A percentile compares a stretch with the other conserved stretches of the same genome.
Evolutionary conservation across 768 basidiomycete genomes (phyloP).

Genomic region (Rhodotorula graminis): DNA sequence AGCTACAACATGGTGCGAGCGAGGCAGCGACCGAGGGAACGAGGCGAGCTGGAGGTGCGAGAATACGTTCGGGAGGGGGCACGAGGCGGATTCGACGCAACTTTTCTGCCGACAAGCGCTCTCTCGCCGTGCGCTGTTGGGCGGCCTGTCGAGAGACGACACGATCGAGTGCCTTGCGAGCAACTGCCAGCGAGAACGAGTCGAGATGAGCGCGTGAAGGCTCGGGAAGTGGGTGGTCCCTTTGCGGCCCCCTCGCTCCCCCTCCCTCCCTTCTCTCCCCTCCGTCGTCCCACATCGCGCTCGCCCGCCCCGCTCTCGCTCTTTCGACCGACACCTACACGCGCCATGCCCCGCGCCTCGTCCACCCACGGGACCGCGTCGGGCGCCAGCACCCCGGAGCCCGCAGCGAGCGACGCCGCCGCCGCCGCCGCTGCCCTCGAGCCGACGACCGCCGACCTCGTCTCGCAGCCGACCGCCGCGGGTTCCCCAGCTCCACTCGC

Average conservation of each 20-base stretch:
- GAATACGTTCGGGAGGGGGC: neutral
- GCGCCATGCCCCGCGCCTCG: conserved; percentile 10
- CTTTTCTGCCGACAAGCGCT: neutral
- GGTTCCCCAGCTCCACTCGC: too few relatives aligned
- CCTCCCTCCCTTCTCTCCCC: neutral
- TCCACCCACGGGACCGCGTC: neutral
- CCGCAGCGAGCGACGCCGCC: neutral
- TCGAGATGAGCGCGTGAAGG: neutral
- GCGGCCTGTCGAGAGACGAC: too few relatives aligned
- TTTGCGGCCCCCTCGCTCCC: neutral
- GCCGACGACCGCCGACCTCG: neutral
- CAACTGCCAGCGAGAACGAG: neutral
- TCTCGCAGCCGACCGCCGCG: too few relatives aligned
- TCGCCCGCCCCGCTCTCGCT: neutral
- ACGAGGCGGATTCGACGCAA: neutral
- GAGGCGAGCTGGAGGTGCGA: neutral
- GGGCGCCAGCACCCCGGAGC: neutral
- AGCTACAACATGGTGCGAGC: neutral
- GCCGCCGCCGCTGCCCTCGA: neutral
- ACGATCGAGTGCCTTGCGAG: neutral
- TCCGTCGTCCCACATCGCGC: neutral
- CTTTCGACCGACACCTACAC: too few relatives aligned
- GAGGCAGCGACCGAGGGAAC: neutral
- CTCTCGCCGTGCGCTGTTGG: neutral
- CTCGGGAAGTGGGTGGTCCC: neutral